Base-by-base conservation (phyloP, 1,139 yeast species). In the Tardiomyces depauwii region DNA sequence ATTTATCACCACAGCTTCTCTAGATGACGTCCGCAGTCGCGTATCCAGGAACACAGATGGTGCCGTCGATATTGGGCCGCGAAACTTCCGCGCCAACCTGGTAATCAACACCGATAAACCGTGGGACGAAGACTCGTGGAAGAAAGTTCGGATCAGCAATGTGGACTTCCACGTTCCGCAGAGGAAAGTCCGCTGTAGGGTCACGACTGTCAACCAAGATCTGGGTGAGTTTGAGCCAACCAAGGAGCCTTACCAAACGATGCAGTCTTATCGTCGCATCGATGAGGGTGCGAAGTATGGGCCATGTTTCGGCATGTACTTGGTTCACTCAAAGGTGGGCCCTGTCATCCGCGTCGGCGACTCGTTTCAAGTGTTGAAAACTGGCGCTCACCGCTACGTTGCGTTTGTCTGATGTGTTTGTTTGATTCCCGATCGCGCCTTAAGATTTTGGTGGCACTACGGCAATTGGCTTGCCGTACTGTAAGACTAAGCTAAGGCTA, bases 51-150 rank as follows among this genome's bases (percentile, higher is more conserved):
- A 46, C 28, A 45, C 57, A 10, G 47, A 51, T n/a, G 50, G 60
- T 5, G 55, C 52, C 12, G 58, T 57, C 1, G 44, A 16, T 39
- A 42, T 61, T 14, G 25, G 44, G 2, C 44, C 60, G 4, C 50
- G 57, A n/a, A 62, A 65, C 45, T 71, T 71, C 58, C 56, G 76
- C 28, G 72, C 74, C 21, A 71, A 72, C 49, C 25, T 70, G 0
- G 56, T 71, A 2, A 52, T 53, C 7, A 62, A 57, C 14, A 58
- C 64, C 2, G 55, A 51, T 3, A 56, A 51, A 42, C 60, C 69
- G 2, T 66, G 64, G 54, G 64, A 58, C 28, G 71, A 69, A 44
- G 74, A 72, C 48, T 56, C 59, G 32, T 69, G 73, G 68, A 57
- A 58, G 43, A 51, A 54, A 23, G 52, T 71, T 42, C 54, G 51